A percentile compares a stretch with the other conserved stretches of the same genome.
Conservation (phyloP, 1,139 yeast species). For the Hansenula lynferdii region DNA sequence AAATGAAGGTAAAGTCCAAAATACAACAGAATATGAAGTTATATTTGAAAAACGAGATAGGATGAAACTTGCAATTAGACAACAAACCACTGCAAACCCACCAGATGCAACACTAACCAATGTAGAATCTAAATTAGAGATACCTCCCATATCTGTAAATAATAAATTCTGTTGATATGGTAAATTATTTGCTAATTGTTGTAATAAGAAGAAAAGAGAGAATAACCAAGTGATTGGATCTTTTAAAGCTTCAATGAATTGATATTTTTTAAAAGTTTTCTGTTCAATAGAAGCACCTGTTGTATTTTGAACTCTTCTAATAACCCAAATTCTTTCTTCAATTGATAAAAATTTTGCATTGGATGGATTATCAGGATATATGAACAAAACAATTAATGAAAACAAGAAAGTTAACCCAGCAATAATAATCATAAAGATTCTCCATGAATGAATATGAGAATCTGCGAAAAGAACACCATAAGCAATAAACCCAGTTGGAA, state of each 20-base stretch:
- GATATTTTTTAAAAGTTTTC: conserved; percentile 37
- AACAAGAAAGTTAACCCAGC: conserved; percentile 37
- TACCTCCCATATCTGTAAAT: conserved; percentile 36
- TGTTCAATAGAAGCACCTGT: conserved; percentile 41
- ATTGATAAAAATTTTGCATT: conserved; percentile 31
- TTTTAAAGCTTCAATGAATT: conserved; percentile 37
- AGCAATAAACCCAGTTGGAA: conserved; percentile 42
- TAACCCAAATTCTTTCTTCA: conserved; percentile 40
- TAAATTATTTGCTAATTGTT: conserved; percentile 42
- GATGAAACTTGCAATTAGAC: conserved; percentile 27
- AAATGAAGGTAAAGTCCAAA: conserved; percentile 38
- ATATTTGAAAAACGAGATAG: conserved; percentile 17
- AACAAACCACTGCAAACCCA: conserved; percentile 35
- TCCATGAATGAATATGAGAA: conserved; percentile 31
- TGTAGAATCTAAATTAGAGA: conserved; percentile 39
- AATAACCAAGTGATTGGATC: conserved; percentile 47
- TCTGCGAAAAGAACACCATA: conserved; percentile 35
- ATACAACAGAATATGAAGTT: conserved; percentile 32
- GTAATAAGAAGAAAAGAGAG: conserved; percentile 33
- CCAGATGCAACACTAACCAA: conserved; percentile 49
- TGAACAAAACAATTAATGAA: conserved; percentile 26
- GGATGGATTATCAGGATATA: conserved; percentile 43
- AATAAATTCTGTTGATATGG: conserved; percentile 42
- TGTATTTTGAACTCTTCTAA: conserved; percentile 37
- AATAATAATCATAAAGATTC: conserved; percentile 36